These are phyloP conservation scores for Ascodesmis nigricans DNA, from an alignment of 495 filamentous ascomycete genomes.

Conservation along the genomic window DNA sequence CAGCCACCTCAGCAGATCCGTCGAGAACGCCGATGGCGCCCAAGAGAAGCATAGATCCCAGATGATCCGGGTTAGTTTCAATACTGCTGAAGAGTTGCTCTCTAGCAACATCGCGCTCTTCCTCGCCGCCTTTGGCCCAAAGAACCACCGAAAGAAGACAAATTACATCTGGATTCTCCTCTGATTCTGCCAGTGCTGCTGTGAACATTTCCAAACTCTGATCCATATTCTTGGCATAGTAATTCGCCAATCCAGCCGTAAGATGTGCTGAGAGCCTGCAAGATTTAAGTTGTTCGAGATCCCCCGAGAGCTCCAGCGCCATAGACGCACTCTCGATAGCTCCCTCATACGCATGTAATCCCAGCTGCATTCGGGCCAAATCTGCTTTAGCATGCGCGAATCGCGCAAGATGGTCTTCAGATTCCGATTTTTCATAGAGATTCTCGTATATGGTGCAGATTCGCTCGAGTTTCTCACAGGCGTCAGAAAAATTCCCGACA, in stretches of 20 bases:
- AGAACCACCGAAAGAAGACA: slow-evolving; percentile 76
- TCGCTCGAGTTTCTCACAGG: slow-evolving; percentile 37
- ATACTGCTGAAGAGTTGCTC: slow-evolving; percentile 56
- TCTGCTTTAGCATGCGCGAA: slow-evolving; percentile 78
- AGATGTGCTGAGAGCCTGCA: slow-evolving; percentile 66
- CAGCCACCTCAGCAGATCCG: slow-evolving; percentile 48
- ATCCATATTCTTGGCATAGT: slow-evolving; percentile 39
- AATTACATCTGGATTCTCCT: slow-evolving; percentile 59
- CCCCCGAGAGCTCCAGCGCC: slow-evolving; percentile 46
- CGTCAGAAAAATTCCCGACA: slow-evolving; percentile 40
- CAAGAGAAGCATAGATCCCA: slow-evolving; percentile 54
- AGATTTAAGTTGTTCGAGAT: slow-evolving; percentile 35
- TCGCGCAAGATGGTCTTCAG: slow-evolving; percentile 40
- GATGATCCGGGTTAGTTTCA: slow-evolving; percentile 46
- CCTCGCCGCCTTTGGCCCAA: slow-evolving; percentile 67
- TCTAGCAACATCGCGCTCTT: slow-evolving; percentile 49
- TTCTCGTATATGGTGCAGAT: slow-evolving; percentile 49
- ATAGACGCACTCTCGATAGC: slow-evolving; percentile 54
- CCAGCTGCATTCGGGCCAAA: slow-evolving; percentile 55
- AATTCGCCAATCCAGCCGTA: slow-evolving; percentile 62
- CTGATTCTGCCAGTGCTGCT: slow-evolving; percentile 55
- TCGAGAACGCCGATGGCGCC: slow-evolving; percentile 69
- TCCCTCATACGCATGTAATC: slow-evolving; percentile 35
- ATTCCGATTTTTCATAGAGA: slow-evolving; percentile 68
- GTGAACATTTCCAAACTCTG: slow-evolving; percentile 59